Evolutionary conservation across 2,329 filamentous ascomycete genomes (phyloP), one percentile per base, ranked within the genome.

Genomic region (Paecilomyces dactylethromorphus): DNA sequence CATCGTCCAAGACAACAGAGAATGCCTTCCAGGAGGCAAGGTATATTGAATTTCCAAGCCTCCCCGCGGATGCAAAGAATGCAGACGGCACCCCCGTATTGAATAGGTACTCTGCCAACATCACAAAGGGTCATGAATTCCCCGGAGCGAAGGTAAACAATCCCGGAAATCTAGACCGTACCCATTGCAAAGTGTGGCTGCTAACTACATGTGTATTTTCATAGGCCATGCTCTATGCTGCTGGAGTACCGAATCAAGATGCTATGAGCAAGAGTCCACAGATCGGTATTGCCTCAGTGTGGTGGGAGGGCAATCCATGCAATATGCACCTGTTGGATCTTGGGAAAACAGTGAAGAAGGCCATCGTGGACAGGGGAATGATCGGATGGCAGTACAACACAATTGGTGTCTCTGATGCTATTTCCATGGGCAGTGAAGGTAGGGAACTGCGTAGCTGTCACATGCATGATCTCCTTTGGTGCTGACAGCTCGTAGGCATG

Each of bases 251-350:
- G 1, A 85, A 91, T 70, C 82, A 86, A 67, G 81, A 94, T 58
- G 86, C 87, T 69, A 96, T 97, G 90, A 92, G 93, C 77, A 93
- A 84, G 59, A 89, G 89, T 56, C 91, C 93, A 12, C 93, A 97
- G 63, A 90, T 97, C 26, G 93, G 93, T 59, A 86, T 97, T 69
- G 89, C 92, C 7, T 92, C 89, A 4, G 90, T 97, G 3, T 97
- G 92, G 92, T 97, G 92, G 92, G 92, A 97, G 76, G 93, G 93
- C 29, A 97, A 97, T 72, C 91, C 93, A 39, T 97, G 92, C 85
- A 96, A 96, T 57, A 76, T 78, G 71, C 68, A 79, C 88, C 87
- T 97, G 63, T 82, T 95, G 60, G 91, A 96, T 64, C 83, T 97
- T 62, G 93, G 89, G 35, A 92, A 91, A 69, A 89, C 90, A 54